Base-by-base conservation (phyloP, 2,329 filamentous ascomycete genomes). In the Botryotinia calthae region DNA sequence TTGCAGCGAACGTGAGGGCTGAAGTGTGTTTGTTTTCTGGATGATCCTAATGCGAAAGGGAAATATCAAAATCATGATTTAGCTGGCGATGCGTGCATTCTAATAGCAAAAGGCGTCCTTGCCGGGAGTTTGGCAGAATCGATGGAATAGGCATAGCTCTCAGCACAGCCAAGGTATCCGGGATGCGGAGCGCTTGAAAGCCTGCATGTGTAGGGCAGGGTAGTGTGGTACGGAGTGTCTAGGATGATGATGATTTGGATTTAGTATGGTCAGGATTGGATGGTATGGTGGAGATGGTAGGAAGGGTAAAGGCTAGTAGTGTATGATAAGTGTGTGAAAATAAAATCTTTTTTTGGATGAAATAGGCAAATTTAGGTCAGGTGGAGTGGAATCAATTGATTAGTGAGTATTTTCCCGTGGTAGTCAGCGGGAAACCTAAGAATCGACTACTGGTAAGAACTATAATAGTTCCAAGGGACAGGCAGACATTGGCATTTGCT, bases 41-140 rank as follows among this genome's bases (percentile, higher is more conserved):
- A 37, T 70, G 66, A 73, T 70, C n/a, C 48, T 63, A 37, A 68
- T 72, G 63, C 70, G 63, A 72, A 72, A 62, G 63, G 59, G 71
- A 73, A 73, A 64, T 72, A 72, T 72, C 71, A 70, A 59, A 51
- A 31, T n/a, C 22, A 48, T 54, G 40, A 54, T 75, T 76, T 74
- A 54, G 69, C 73, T 77, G 78, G 78, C 77, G 79, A 78, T 75
- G 75, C 70, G 64, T 64, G 71, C 74, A 66, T 77, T 77, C 78
- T 80, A 79, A 78, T 76, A 79, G 73, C 73, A 74, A 79, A 73
- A 66, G 65, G 67, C 73, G 71, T 61, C 25, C 71, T 69, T 63
- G 66, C 56, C 65, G 65, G 64, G 46, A 70, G 56, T 63, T n/a
- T 70, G 71, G 71, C 71, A 69, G 65, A 72, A 72, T 70, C 34